Conservation (phyloP, 805 yeast species). For the Saccharomycopsis vini region DNA sequence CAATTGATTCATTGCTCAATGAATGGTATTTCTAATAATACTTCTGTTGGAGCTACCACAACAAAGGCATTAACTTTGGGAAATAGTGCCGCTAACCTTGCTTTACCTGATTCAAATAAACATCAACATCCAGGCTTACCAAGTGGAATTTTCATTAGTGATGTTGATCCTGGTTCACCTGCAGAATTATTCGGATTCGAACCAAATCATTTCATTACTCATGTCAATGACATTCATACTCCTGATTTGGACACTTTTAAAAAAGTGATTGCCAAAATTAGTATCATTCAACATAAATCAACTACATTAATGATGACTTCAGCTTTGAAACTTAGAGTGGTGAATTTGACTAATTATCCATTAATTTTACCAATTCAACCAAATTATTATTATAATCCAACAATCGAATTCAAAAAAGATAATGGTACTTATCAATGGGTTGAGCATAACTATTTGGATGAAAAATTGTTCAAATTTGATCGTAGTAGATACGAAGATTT, state of each 20-base stretch:
- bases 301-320: conserved; percentile 20
- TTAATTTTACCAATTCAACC: conserved; percentile 20
- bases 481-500: conserved; percentile 20
- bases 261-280: conserved; percentile 20
- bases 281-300: conserved; percentile 20
- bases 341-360: conserved; percentile 18
- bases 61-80: conserved; percentile 18
- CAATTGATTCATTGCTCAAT: conserved; percentile 19
- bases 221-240: conserved; percentile 20
- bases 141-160: conserved; percentile 18
- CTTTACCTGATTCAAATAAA: conserved; percentile 12
- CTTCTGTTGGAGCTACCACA: conserved; percentile 18
- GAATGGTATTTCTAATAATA: conserved; percentile 18
- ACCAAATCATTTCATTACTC: conserved; percentile 18
- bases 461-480: conserved; percentile 19
- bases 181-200: conserved; percentile 19
- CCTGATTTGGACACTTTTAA: conserved; percentile 20
- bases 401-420: conserved; percentile 49
- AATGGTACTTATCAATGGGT: conserved; percentile 42
- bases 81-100: conserved; percentile 7
- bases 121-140: conserved; percentile 20
- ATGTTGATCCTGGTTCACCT: conserved; percentile 20
- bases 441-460: conserved; percentile 28
- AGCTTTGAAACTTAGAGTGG: conserved; percentile 19
- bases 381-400: conserved; percentile 33